phyloP scores from a whole-genome alignment of 306 rosid genomes.

The Calophaca sinica region DNA sequence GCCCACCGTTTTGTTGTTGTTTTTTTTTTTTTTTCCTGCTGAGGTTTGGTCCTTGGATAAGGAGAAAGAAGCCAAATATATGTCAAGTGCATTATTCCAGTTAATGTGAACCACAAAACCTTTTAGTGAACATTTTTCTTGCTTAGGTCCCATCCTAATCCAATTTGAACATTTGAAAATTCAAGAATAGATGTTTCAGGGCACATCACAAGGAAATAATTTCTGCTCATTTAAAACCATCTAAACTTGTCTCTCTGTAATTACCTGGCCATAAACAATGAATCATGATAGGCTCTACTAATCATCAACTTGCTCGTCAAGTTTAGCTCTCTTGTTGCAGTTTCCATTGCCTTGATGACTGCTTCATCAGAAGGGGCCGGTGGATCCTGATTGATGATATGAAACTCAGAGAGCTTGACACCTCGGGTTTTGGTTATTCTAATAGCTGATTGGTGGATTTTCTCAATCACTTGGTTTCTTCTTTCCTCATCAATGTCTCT shows the following conservation, averaged over 20 bases:
- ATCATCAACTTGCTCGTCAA: conserved; percentile 88
- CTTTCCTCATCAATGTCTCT: conserved; percentile 90
- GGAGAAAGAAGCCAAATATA: background rate
- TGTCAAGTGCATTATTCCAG: conserved; percentile 6
- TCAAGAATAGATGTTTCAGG: conserved; percentile 19
- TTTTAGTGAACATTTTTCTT: conserved; percentile 23
- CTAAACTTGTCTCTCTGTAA: conserved; percentile 34
- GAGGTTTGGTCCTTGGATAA: too few species aligned
- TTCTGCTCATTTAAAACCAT: conserved; percentile 25
- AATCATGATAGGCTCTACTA: conserved; percentile 95
- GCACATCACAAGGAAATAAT: conserved; percentile 1
- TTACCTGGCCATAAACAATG: conserved; percentile 96
- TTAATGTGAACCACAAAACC: background rate
- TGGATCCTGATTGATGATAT: conserved; percentile 88
- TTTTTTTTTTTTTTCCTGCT: too few species aligned
- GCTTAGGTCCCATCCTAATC: conserved; percentile 10
- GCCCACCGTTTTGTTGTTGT: too few species aligned
- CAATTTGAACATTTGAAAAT: background rate
- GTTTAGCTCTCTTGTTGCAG: conserved; percentile 76
- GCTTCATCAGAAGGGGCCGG: conserved; percentile 80
- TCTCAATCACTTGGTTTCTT: conserved; percentile 82
- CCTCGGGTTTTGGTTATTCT: conserved; percentile 67
- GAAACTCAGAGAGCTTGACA: conserved; percentile 79
- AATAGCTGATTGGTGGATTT: conserved; percentile 73
- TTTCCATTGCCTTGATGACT: conserved; percentile 74